These are phyloP conservation scores for Suillus clintonianus DNA, from an alignment of 768 basidiomycete species.

Conservation along the genomic window DNA sequence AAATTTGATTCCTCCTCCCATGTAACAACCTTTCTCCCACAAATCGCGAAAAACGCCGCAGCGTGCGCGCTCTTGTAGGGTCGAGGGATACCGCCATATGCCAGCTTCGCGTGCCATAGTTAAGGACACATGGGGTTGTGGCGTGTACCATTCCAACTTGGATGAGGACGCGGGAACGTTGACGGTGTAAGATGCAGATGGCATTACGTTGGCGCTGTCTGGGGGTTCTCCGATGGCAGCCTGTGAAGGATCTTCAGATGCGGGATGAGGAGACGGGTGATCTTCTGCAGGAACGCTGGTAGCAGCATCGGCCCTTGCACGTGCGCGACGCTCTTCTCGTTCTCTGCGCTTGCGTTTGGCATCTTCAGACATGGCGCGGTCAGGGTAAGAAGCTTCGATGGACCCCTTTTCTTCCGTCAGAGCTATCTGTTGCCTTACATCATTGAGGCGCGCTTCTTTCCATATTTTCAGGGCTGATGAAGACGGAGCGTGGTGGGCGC, in stretches of 20 bases:
- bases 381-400: constrained; percentile 40
- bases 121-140: constrained; percentile 54
- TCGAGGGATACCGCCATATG: constrained; percentile 77
- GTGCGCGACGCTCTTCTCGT: constrained; percentile 53
- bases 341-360: constrained; percentile 73
- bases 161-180: constrained; percentile 67
- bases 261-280: constrained; percentile 6
- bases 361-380: constrained; percentile 55
- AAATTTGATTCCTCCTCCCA: constrained; percentile 91
- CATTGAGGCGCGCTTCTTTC: constrained; percentile 50
- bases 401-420: constrained; percentile 51
- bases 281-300: constrained; percentile 25
- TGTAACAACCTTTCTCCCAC: constrained; percentile 82
- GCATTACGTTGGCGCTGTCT: constrained; percentile 9
- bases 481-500: constrained; percentile 54
- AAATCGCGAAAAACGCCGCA: constrained; percentile 80
- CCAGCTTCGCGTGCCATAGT: constrained; percentile 62
- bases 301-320: constrained; percentile 9
- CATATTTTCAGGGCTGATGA: constrained; percentile 50
- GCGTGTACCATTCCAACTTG: constrained; percentile 67
- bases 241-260: constrained; percentile 4
- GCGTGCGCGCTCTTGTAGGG: constrained; percentile 64
- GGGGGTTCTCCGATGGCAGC: neutral
- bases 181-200: constrained; percentile 48
- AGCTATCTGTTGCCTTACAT: constrained; percentile 49